Evolutionary conservation across 1,139 yeast species (phyloP).

Genomic region (Kodamaea plutei): DNA sequence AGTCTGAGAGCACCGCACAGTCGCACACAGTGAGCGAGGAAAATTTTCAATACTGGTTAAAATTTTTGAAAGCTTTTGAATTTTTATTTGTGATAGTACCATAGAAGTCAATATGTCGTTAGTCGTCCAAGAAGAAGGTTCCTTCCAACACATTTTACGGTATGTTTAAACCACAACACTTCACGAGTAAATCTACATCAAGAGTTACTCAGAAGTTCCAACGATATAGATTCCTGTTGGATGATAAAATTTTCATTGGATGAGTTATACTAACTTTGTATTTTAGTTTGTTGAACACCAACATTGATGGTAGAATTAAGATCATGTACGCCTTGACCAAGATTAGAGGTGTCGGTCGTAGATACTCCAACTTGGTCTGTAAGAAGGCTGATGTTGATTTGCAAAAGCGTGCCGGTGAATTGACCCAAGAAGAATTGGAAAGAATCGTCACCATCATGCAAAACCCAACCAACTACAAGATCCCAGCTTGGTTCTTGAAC

Average conservation of each 20-base stretch:
- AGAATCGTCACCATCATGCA: conserved; percentile 99
- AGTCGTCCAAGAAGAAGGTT: conserved; percentile 98
- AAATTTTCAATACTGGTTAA: conserved; percentile 9
- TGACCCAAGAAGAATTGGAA: conserved; percentile 99
- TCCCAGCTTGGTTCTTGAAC: conserved; percentile 99
- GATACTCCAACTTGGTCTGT: conserved; percentile 99
- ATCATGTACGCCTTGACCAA: conserved; percentile 99
- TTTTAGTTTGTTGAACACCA: conserved; percentile 96
- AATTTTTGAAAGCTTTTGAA: conserved; percentile 7
- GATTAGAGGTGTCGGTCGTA: conserved; percentile 99
- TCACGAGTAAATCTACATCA: not conserved
- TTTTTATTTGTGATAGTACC: conserved; percentile 10
- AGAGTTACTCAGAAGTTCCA: no score
- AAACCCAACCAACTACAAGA: conserved; percentile 98
- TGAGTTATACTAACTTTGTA: conserved; percentile 30
- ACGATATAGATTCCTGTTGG: no score
- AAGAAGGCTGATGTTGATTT: conserved; percentile 99
- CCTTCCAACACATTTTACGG: conserved; percentile 99
- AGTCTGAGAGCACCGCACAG: no score
- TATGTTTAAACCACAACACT: conserved; percentile 42
- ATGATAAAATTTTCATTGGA: no score
- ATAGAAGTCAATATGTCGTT: conserved; percentile 57
- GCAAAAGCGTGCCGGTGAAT: conserved; percentile 99
- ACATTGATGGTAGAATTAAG: conserved; percentile 99
- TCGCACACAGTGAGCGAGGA: conserved; percentile 6